Evolutionary conservation across 2,329 filamentous ascomycete species (phyloP).

Genomic region (Exophiala spinifera): DNA sequence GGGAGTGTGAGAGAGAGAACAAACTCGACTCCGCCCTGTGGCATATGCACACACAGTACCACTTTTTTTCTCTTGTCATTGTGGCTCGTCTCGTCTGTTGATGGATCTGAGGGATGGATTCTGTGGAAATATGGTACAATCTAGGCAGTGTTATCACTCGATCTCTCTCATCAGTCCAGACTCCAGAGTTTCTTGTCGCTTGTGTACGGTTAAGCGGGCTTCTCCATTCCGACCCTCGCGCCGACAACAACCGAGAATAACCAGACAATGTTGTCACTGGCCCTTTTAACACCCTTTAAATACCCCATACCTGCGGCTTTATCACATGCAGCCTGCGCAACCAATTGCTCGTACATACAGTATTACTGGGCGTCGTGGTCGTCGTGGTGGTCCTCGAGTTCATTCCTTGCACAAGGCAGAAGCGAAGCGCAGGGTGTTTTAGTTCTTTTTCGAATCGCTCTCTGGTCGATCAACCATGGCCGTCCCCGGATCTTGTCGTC

Average conservation of each 20-base stretch:
- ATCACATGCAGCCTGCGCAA: background rate
- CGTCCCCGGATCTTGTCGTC: slow-evolving; percentile 9
- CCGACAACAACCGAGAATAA: slow-evolving; percentile 15
- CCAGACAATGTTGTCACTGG: background rate
- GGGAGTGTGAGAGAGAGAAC: background rate
- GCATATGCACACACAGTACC: no score
- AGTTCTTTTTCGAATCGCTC: background rate
- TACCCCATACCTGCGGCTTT: no score
- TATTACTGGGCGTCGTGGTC: background rate
- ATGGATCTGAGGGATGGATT: no score
- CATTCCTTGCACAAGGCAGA: background rate
- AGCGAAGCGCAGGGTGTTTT: background rate
- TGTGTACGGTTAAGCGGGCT: slow-evolving; percentile 5
- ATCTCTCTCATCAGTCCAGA: no score
- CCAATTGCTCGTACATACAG: no score
- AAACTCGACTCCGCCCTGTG: background rate
- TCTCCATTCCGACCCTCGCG: slow-evolving; percentile 11
- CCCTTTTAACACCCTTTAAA: no score
- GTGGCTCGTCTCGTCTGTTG: no score
- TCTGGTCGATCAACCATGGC: slow-evolving; percentile 21
- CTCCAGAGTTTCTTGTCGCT: no score
- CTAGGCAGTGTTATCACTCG: no score
- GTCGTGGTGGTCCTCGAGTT: no score
- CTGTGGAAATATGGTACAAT: no score
- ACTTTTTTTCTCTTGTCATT: background rate